phyloP scores from a whole-genome alignment of 148 eudicot genomes.

The Persicaria maculosa region DNA sequence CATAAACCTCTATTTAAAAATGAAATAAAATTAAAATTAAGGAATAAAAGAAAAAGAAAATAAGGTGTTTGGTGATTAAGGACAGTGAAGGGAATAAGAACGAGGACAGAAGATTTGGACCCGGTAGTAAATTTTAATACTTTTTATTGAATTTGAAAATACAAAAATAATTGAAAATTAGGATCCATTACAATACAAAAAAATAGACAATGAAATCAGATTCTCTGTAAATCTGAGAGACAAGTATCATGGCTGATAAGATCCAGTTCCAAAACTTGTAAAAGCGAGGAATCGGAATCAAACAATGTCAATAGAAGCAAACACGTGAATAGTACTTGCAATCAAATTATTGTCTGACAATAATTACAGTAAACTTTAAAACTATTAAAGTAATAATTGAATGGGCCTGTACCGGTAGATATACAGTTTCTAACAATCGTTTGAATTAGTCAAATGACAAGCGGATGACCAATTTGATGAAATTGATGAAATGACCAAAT shows the following conservation, averaged over 20 bases:
- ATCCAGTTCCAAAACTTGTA: neutral
- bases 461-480: too few species aligned
- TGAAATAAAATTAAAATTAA: too few species aligned
- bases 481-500: too few species aligned
- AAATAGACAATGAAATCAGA: constrained; percentile 6
- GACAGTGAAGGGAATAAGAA: too few species aligned
- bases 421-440: neutral
- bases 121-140: too few species aligned
- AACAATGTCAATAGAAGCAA: constrained; percentile 3
- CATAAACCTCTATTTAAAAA: too few species aligned
- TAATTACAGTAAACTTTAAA: neutral
- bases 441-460: too few species aligned
- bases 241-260: neutral
- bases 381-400: neutral
- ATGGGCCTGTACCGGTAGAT: neutral
- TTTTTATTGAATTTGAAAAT: neutral
- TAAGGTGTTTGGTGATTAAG: too few species aligned
- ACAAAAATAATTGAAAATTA: neutral
- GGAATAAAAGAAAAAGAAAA: too few species aligned
- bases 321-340: neutral
- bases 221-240: neutral
- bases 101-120: too few species aligned
- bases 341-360: neutral
- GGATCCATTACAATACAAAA: neutral
- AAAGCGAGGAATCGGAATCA: neutral